These are phyloP conservation scores for Candida berthetii DNA, from an alignment of 805 yeast genomes.

Conservation along the genomic window DNA sequence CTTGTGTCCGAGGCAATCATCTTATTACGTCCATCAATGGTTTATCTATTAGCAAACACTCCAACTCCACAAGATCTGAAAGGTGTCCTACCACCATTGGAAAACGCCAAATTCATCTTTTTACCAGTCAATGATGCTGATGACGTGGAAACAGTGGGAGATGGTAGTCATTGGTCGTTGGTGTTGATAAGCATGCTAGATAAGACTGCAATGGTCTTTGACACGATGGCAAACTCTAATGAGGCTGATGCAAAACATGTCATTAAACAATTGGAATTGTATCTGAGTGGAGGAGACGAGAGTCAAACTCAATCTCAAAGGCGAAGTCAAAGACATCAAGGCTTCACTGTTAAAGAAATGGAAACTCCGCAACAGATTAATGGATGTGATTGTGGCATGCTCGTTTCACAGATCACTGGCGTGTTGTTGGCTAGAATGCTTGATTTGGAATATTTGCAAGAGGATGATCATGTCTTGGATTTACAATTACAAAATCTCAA, in stretches of 20 bases:
- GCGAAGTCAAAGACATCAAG: constrained; percentile 13
- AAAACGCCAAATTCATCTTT: constrained; percentile 44
- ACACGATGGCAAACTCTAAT: constrained; percentile 34
- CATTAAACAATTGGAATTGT: constrained; percentile 17
- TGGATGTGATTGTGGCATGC: constrained; percentile 63
- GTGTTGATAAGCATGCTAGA: constrained; percentile 46
- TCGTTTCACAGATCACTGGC: constrained; percentile 28
- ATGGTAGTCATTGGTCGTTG: constrained; percentile 77
- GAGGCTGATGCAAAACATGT: constrained; percentile 14
- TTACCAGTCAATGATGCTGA: constrained; percentile 65
- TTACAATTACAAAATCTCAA: constrained; percentile 33
- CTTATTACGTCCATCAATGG: constrained; percentile 55
- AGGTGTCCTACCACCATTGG: constrained; percentile 40
- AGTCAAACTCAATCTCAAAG: no score
- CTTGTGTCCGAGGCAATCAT: constrained; percentile 25
- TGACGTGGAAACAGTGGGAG: constrained; percentile 50
- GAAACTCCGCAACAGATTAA: constrained; percentile 53
- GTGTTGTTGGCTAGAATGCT: constrained; percentile 27
- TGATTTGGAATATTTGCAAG: constrained; percentile 16
- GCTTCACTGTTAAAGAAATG: constrained; percentile 3
- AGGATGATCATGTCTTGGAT: constrained; percentile 21
- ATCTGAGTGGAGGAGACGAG: no score
- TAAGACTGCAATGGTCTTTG: constrained; percentile 46
- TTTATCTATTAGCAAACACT: constrained; percentile 51
- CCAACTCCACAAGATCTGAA: constrained; percentile 36